Evolutionary conservation across 768 basidiomycete species (phyloP), one percentile per base, ranked within the genome.

Genomic region (Tephrocybe sp.): DNA sequence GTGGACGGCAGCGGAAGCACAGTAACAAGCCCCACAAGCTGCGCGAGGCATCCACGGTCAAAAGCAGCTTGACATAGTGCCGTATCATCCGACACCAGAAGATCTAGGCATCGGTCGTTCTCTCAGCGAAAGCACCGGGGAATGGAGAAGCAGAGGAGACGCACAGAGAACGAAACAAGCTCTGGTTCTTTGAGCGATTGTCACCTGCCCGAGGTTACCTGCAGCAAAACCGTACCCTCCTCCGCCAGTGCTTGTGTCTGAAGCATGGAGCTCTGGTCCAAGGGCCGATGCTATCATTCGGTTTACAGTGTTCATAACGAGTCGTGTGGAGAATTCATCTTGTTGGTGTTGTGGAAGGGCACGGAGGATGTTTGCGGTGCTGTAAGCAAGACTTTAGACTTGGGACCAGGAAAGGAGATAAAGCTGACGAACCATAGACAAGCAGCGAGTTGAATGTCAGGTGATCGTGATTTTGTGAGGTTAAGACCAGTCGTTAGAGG

Each of bases 161-260:
- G n/a, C n/a, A n/a, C n/a, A 83, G 0, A 95, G 66, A 13, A 86
- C 78, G 60, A 87, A 88, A 61, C 90, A 91, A 0, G 88, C 84
- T 6, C 45, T 12, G 2, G 55, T 47, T 8, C 51, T 18, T 16
- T 52, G 55, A 2, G 33, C 7, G 5, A 45, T 25, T 9, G 42
- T 38, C 38, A 50, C 49, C 16, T 50, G 43, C 3, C n/a, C n/a
- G n/a, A 60, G 82, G 62, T 64, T 84, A 83, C 44, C 11, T 48
- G 25, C 22, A 50, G 55, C 3, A 29, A 4, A 5, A 46, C n/a
- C 15, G 43, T 39, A 30, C 45, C 50, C 18, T 51, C 38, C 3
- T 36, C 37, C 37, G 21, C 27, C 27, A 29, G 27, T 29, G 11
- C 27, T 11, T 11, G 27, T 5, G 27, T 11, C 11, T 11, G 27